phyloP scores from a whole-genome alignment of 2,329 filamentous ascomycete species.

The Cercospora citrullina region DNA sequence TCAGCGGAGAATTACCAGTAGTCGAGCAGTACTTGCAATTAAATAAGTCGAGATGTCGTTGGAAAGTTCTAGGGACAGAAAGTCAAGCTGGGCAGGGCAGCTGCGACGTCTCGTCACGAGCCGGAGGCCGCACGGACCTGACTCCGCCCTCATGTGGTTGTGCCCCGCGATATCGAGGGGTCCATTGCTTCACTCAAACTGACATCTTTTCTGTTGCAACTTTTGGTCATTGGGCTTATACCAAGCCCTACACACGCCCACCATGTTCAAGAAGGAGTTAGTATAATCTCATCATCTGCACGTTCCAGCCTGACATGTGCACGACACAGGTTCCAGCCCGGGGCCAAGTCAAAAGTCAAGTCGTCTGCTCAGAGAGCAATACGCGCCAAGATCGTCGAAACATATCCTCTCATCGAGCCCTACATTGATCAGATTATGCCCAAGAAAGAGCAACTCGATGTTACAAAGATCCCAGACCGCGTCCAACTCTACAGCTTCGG shows the following conservation, averaged over 20 bases:
- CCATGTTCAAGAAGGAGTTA: constrained; percentile 94
- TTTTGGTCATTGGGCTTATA: background rate
- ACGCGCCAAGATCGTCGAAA: constrained; percentile 76
- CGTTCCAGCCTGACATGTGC: background rate
- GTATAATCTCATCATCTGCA: constrained; percentile 34
- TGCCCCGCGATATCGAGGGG: constrained; percentile 7
- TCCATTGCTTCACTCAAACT: background rate
- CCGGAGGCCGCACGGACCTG: background rate
- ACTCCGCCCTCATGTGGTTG: background rate
- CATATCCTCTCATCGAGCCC: constrained; percentile 81
- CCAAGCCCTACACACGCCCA: background rate
- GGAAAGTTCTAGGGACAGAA: background rate
- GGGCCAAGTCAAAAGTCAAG: constrained; percentile 94
- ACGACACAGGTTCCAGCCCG: constrained; percentile 63
- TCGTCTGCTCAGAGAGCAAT: constrained; percentile 89
- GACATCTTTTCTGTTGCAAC: background rate
- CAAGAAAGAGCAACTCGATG: constrained; percentile 87
- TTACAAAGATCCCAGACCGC: constrained; percentile 91
- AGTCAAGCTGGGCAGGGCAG: background rate
- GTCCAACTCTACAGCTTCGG: constrained; percentile 85
- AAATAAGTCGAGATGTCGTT: background rate
- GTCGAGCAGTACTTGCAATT: background rate
- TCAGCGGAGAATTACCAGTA: background rate
- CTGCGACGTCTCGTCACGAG: background rate
- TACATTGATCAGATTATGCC: constrained; percentile 93